Base-by-base conservation (phyloP, 371 early-diverging fungal species). In the Encephalitozoon romaleae region DNA sequence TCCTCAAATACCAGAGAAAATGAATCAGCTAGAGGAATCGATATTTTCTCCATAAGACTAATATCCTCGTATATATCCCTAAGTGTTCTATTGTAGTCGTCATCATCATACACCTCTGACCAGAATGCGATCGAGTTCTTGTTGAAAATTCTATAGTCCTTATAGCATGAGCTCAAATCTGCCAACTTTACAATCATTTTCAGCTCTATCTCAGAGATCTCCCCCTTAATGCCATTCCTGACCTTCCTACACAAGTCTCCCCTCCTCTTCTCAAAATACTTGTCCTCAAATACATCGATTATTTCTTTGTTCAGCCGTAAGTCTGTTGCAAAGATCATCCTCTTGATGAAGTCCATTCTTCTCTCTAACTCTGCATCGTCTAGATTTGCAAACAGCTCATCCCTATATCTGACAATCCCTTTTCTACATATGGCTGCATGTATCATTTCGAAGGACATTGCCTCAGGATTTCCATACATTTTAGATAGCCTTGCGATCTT, bases 1-100 rank as follows among this genome's bases (percentile, higher is more conserved):
- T 71, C 63, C 18, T n/a, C 63, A 63, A 71, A 71, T 30, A 71
- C 45, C 9, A 26, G 9, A 4, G 72, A 71, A 63, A 71, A 71
- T 8, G 42, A 43, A 30, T 71, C 51, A 23, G 45, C 45, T 26
- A 71, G 28, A 32, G 72, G 72, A 15, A 71, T 38, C 21, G 72
- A 30, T 59, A 42, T 43, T 11, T 9, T 43, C 18, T 59, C 43
- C 15, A 71, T 1, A 23, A 71, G 63, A 6, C 26, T 28, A 11
- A 45, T n/a, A 32, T 71, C 72, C 32, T 71, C 72, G 8, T 2
- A 28, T 52, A 54, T 41, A n/a, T 63, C 47, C 8, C 43, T 28
- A 15, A 26, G 11, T 8, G 26, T 18, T 42, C 47, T 45, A 38
- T 21, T 8, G 11, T 28, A 41, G 25, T 12, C 5, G 4, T 59